A percentile compares a stretch with the other conserved stretches of the same genome.
Conservation (phyloP, 176 grass and related monocot genomes). For the Carex parvula region DNA sequence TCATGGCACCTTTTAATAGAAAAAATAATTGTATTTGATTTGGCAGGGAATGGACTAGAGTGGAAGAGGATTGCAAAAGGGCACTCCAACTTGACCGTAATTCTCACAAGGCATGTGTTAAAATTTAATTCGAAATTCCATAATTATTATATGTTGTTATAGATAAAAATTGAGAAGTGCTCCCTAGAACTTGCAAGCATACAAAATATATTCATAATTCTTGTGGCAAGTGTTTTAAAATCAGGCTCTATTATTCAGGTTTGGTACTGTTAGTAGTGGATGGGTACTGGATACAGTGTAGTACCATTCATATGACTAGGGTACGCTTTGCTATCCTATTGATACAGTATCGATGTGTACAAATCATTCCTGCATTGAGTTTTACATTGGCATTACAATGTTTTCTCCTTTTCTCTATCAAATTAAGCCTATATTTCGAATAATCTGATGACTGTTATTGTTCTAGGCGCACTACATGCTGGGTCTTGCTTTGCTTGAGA, state of each 20-base stretch:
- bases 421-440: background rate
- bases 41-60: constrained; percentile 72
- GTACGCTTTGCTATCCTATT: background rate
- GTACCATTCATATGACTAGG: background rate
- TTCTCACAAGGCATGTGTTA: constrained; percentile 47
- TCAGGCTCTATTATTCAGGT: background rate
- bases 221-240: background rate
- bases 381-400: constrained; percentile 5
- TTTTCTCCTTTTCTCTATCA: background rate
- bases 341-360: background rate
- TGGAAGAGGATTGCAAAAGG: constrained; percentile 81
- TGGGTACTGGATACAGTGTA: background rate
- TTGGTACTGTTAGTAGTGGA: background rate
- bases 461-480: constrained; percentile 62
- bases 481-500: constrained; percentile 63
- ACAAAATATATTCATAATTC: background rate
- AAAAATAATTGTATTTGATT: constrained; percentile 11
- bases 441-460: background rate
- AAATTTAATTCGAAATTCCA: background rate
- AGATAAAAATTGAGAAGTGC: background rate
- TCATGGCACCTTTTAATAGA: background rate
- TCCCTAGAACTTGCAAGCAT: background rate
- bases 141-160: background rate
- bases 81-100: constrained; percentile 67
- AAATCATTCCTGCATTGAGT: background rate